Base-by-base conservation (phyloP, 257 asterid genomes). In the Nicotiana tabacum region DNA sequence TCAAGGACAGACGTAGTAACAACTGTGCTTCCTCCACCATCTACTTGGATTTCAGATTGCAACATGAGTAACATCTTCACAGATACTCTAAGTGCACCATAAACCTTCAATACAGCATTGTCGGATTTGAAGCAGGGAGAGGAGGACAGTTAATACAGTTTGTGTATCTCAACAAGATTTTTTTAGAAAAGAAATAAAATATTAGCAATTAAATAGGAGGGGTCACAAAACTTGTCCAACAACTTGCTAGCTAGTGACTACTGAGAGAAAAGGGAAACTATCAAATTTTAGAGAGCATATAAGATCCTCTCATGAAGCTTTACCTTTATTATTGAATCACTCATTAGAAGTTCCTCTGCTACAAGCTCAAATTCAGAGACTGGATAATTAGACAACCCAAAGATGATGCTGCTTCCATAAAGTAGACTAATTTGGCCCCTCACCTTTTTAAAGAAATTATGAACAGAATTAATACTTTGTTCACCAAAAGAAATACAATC, bases 291-390 rank as follows among this genome's bases (percentile, higher is more conserved):
- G 29, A 13, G 39, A 76, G 64, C 11, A 33, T 69, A 77, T 77
- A 27, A 62, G 29, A 43, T 81, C 51, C 48, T 81, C 43, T 46
- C 21, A 48, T 37, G 87, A 69, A 53, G 13, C 21, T 69, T 21
- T 88, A 95, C 99, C 99, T 95, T 92, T 85, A 95, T 95, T 65
- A 85, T 68, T 17, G 99, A 95, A 87, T 90, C 92, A 83, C 99
- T 95, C 93, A 95, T 95, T 83, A 95, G 91, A 81, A 95, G 98
- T 89, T 95, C 99, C 87, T 95, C 99, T 2, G 99, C 99, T 68
- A 94, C 96, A 81, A 95, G 95, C 91, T 95, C 99, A 88, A 95
- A 95, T 88, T 95, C 99, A 60, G 99, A 95, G 86, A 94, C 92
- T 62, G 98, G 99, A 88, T 30, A 91, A 29, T 89, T 87, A n/a